A percentile compares a stretch with the other conserved stretches of the same genome.
These are phyloP conservation scores for Trichophyton mentagrophytes DNA, from an alignment of 2,329 filamentous ascomycete genomes.

Conservation along the genomic window DNA sequence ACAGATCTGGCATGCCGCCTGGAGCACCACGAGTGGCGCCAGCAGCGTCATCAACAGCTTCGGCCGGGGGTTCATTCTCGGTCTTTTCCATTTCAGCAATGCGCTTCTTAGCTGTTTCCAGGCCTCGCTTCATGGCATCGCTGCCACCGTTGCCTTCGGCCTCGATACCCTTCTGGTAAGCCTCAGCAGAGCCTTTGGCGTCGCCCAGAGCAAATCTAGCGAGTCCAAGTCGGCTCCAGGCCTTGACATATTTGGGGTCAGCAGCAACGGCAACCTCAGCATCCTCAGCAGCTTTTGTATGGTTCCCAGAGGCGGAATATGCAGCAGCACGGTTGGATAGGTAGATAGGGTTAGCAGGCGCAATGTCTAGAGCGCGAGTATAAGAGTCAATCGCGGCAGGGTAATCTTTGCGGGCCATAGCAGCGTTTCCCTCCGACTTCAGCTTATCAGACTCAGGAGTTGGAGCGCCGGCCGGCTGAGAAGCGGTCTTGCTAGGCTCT, in stretches of 20 bases:
- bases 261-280: constrained; percentile 79
- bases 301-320: constrained; percentile 71
- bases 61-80: constrained; percentile 38
- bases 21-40: constrained; percentile 32
- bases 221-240: constrained; percentile 85
- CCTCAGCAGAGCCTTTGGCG: constrained; percentile 82
- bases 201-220: constrained; percentile 87
- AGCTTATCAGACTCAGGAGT: constrained; percentile 61
- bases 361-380: constrained; percentile 67
- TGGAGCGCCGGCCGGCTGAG: constrained; percentile 16
- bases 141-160: constrained; percentile 87
- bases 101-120: constrained; percentile 78
- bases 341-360: constrained; percentile 85
- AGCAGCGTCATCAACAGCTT: constrained; percentile 39
- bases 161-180: constrained; percentile 85
- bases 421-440: constrained; percentile 83
- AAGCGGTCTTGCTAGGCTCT: constrained; percentile 24
- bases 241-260: constrained; percentile 92
- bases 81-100: constrained; percentile 63
- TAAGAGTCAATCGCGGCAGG: constrained; percentile 68
- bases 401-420: constrained; percentile 94
- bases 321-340: constrained; percentile 95
- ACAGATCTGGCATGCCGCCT: constrained; percentile 59
- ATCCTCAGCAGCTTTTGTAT: constrained; percentile 71
- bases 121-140: constrained; percentile 95